These are phyloP conservation scores for Schizophyllum commune DNA, from an alignment of 1,284 basidiomycete genomes.

Conservation along the genomic window DNA sequence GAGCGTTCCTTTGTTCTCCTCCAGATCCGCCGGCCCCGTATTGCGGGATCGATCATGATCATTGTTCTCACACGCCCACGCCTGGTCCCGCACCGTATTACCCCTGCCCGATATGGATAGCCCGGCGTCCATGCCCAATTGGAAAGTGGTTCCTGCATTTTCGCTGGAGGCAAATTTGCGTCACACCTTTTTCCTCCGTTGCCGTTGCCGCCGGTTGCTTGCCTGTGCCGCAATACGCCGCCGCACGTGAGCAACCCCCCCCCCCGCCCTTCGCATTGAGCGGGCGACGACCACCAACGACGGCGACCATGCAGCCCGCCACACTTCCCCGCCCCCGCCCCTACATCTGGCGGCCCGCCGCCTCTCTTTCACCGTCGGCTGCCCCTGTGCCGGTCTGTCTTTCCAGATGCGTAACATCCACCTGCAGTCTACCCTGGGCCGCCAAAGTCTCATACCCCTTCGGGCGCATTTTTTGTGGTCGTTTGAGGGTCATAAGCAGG, in stretches of 20 bases:
- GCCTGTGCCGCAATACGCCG: neutral
- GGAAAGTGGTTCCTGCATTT: neutral
- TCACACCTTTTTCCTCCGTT: neutral
- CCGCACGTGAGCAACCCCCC: neutral
- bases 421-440: neutral
- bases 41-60: neutral
- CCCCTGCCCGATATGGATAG: neutral
- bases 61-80: neutral
- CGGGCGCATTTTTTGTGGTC: neutral
- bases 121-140: neutral
- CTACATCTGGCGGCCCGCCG: too few relatives aligned
- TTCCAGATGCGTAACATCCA: neutral
- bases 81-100: neutral
- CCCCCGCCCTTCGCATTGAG: too few relatives aligned
- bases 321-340: too few relatives aligned
- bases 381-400: neutral
- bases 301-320: too few relatives aligned
- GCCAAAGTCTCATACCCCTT: neutral
- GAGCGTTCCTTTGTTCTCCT: neutral
- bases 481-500: neutral
- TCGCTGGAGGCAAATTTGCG: neutral
- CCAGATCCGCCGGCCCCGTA: neutral
- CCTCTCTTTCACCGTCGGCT: too few relatives aligned
- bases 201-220: neutral
- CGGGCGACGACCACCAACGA: neutral